These are phyloP conservation scores for Trichocladium antarcticum DNA, from an alignment of 495 filamentous ascomycete genomes.

Conservation along the genomic window DNA sequence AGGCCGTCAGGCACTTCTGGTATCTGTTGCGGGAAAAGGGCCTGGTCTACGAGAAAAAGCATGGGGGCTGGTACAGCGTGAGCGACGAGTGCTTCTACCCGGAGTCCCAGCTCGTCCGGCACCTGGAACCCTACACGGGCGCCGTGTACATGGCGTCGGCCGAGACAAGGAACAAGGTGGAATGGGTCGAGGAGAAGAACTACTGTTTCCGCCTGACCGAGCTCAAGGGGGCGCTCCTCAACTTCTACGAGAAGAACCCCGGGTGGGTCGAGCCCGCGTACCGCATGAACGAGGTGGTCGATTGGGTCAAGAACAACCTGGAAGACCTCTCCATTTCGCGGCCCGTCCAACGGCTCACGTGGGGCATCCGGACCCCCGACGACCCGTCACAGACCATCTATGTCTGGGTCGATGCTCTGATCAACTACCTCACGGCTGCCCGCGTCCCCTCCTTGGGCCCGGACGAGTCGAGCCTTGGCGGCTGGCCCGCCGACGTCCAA, in stretches of 20 bases:
- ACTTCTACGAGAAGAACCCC: slow-evolving; percentile 65
- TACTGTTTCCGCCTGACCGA: slow-evolving; percentile 89
- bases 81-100: slow-evolving; percentile 96
- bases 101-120: slow-evolving; percentile 56
- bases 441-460: slow-evolving; percentile 70
- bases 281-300: slow-evolving; percentile 57
- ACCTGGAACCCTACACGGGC: slow-evolving; percentile 68
- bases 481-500: slow-evolving; percentile 88
- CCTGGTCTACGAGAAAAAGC: slow-evolving; percentile 74
- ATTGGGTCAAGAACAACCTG: slow-evolving; percentile 57
- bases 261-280: slow-evolving; percentile 55
- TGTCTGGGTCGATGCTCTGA: slow-evolving; percentile 91
- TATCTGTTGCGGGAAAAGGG: slow-evolving; percentile 59
- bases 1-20: slow-evolving; percentile 90
- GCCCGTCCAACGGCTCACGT: slow-evolving; percentile 62
- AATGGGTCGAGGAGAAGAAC: slow-evolving; percentile 89
- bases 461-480: slow-evolving; percentile 40
- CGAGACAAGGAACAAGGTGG: slow-evolving; percentile 84
- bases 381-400: slow-evolving; percentile 87
- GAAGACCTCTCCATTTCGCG: slow-evolving; percentile 84
- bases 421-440: slow-evolving; percentile 83
- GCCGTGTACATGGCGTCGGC: slow-evolving; percentile 68
- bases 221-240: slow-evolving; percentile 60
- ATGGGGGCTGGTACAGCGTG: slow-evolving; percentile 93
- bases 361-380: slow-evolving; percentile 84